Evolutionary conservation across 2,329 filamentous ascomycete species (phyloP), one percentile per base, ranked within the genome.

Genomic region (Diaporthe capsici): DNA sequence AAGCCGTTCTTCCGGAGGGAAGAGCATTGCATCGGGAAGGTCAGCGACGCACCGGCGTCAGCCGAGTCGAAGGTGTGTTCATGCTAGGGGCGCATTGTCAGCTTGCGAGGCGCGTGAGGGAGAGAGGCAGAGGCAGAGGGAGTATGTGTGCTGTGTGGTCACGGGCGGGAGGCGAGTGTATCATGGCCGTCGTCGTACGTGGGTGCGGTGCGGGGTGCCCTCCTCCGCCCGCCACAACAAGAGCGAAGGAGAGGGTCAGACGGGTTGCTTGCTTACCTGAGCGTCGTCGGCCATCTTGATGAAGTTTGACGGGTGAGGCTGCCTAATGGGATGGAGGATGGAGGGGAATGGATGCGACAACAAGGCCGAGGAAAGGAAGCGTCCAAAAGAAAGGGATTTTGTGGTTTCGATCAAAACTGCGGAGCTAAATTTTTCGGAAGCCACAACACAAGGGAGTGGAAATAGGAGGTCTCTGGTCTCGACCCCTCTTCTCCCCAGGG

Each of bases 21-120:
- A 90, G 97, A 99, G 90, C 97, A 99, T 92, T 99, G 97, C 95
- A 98, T 97, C 83, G 97, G 97, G 90, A 86, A 98, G 85, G 97
- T 99, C 84, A 90, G 85, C 82, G 97, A 98, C 83, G 97, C 96
- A 88, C 97, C 97, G 87, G 97, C 96, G 90, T 98, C 95, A 90
- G 93, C 95, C 88, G 94, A 58, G 76, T 98, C 95, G 92, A 98
- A 98, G 87, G 87, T 88, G 81, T 88, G 87, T 84, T 94, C 90
- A 86, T 94, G 92, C 90, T 94, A 81, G 63, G 53, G 34, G 34
- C 5, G 25, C 60, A 57, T 37, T 44, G 61, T 72, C 53, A 74
- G 58, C 73, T 72, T 58, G 68, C 25, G 51, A 60, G 67, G 73
- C 61, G 75, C 61, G 75, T 78, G 42, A 63, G 72, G 58, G 25